Evolutionary conservation across 2,329 filamentous ascomycete species (phyloP).

Genomic region (Sporothrix pseudoabietina): DNA sequence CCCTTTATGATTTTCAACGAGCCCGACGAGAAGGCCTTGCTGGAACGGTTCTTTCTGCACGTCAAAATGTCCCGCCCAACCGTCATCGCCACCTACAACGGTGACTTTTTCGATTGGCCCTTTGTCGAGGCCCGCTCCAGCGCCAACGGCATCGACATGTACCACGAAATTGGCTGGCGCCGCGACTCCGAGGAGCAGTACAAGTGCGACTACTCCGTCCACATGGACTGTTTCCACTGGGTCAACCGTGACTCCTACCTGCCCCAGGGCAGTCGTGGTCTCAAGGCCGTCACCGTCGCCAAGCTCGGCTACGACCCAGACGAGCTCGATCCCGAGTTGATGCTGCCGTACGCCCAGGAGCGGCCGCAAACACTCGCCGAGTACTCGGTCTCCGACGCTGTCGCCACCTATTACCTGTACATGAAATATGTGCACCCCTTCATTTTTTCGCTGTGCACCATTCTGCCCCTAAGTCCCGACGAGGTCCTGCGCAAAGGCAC

Average conservation of each 20-base stretch:
- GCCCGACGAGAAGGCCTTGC: constrained; percentile 80
- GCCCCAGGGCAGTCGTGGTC: constrained; percentile 91
- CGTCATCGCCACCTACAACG: constrained; percentile 99
- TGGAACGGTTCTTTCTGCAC: constrained; percentile 93
- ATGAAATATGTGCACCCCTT: constrained; percentile 99
- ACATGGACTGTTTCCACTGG: constrained; percentile 99
- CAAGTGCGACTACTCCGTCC: constrained; percentile 91
- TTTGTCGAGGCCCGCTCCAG: constrained; percentile 94
- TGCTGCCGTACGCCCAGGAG: constrained; percentile 90
- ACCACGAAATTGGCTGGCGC: constrained; percentile 94
- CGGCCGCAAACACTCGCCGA: constrained; percentile 92
- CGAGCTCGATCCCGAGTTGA: constrained; percentile 93
- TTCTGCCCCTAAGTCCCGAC: constrained; percentile 88
- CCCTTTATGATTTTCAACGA: constrained; percentile 99
- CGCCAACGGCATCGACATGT: constrained; percentile 97
- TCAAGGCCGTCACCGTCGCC: constrained; percentile 96
- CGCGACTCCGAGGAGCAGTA: constrained; percentile 96
- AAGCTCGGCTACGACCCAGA: constrained; percentile 98
- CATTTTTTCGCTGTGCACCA: constrained; percentile 97
- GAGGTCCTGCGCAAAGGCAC: constrained; percentile 94
- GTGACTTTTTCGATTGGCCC: constrained; percentile 99
- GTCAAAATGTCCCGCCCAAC: constrained; percentile 93
- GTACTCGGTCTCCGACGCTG: constrained; percentile 98
- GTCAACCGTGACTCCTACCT: constrained; percentile 98
- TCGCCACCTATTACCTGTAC: constrained; percentile 97